Evolutionary conservation across 2,329 filamentous ascomycete genomes (phyloP), one percentile per base, ranked within the genome.

Genomic region (Stemphylium beticola): DNA sequence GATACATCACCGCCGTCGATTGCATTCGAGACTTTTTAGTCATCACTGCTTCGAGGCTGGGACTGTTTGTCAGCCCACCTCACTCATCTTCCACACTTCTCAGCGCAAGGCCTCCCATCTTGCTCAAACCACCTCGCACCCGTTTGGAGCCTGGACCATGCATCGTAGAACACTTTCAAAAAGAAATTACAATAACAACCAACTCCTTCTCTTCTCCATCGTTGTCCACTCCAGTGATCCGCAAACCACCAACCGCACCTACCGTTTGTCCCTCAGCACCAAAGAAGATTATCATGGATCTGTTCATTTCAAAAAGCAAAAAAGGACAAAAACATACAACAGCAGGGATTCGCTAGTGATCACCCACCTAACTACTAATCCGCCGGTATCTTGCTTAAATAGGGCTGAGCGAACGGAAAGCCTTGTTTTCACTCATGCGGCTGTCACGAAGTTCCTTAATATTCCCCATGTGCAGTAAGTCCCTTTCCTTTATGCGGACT

Each of bases 401-500:
- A 29, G 26, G 26, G 8, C 26, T 29, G 26, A 29, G 26, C 26
- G 26, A 29, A 29, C 26, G 26, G 26, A 15, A 37, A 20, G 15
- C 41, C 29, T 44, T 33, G 31, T 47, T 47, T 34, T 47, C 33
- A 47, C 44, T 47, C 20, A 34, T 40, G 33, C 26, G 32, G 45
- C 41, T 49, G 41, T 37, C 37, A 49, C 26, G 41, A 49, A 49
- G 36, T 41, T 17, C 37, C 37, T 22, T 43, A 37, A 50, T 32
- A n/a, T n/a, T n/a, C n/a, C n/a, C n/a, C n/a, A n/a, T n/a, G n/a
- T n/a, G n/a, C n/a, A n/a, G n/a, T n/a, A n/a, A n/a, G n/a, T n/a
- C n/a, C n/a, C n/a, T n/a, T n/a, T n/a, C n/a, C n/a, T n/a, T 44
- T 38, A 50, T 50, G 22, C 22, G 6, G 22, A 3, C 22, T 22